phyloP scores from a whole-genome alignment of 164 flowering plant genomes.

The Cinnamomum micranthum region DNA sequence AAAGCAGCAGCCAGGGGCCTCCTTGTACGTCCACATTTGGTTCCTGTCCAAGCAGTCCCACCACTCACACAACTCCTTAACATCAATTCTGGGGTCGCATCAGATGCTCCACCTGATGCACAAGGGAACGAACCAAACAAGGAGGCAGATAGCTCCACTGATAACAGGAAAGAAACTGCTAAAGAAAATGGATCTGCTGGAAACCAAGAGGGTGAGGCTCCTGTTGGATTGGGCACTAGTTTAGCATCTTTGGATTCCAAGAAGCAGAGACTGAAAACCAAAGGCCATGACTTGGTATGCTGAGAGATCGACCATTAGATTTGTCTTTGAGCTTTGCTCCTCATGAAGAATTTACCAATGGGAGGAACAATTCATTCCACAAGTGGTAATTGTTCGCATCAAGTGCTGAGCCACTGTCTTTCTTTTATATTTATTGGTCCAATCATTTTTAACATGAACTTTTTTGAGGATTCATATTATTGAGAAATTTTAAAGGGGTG shows the following conservation, averaged over 20 bases:
- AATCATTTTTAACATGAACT: too few species aligned
- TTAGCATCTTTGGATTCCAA: constrained; percentile 56
- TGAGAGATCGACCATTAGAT: background rate
- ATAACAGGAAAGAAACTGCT: constrained; percentile 18
- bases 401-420: too few species aligned
- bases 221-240: constrained; percentile 77
- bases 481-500: too few species aligned
- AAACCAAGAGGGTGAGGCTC: constrained; percentile 39
- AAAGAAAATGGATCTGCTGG: constrained; percentile 24
- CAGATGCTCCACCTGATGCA: constrained; percentile 30
- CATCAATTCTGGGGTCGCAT: constrained; percentile 49
- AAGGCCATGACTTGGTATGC: constrained; percentile 36
- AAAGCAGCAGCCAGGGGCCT: constrained; percentile 91
- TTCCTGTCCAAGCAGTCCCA: constrained; percentile 65
- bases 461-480: too few species aligned
- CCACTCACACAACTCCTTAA: constrained; percentile 63
- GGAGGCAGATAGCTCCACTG: constrained; percentile 32
- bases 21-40: constrained; percentile 58
- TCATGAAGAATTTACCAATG: too few species aligned
- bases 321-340: too few species aligned
- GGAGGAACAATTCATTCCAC: too few species aligned
- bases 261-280: constrained; percentile 63
- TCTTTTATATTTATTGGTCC: too few species aligned
- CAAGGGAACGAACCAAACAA: constrained; percentile 26
- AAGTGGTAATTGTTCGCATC: too few species aligned